phyloP scores from a whole-genome alignment of 805 yeast species.

The Kodamaea kaohsiungensis region DNA sequence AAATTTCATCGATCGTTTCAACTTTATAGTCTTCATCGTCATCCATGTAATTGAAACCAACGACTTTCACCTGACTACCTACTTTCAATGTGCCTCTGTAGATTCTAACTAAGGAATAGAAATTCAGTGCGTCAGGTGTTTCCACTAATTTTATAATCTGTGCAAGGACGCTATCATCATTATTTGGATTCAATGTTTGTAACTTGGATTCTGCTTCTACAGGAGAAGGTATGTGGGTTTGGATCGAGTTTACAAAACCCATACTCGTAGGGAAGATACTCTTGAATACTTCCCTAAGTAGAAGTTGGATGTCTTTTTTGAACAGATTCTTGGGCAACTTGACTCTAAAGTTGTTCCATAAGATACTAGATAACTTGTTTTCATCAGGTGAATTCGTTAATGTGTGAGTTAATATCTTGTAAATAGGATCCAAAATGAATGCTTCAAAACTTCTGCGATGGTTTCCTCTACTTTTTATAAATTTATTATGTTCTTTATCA shows the following conservation, averaged over 20 bases:
- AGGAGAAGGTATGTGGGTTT: constrained; percentile 22
- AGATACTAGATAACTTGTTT: constrained; percentile 37
- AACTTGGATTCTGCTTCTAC: neutral
- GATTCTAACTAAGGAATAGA: constrained; percentile 62
- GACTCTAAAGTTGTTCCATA: constrained; percentile 52
- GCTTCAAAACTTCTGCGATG: constrained; percentile 53
- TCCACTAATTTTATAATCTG: constrained; percentile 55
- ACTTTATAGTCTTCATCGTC: constrained; percentile 54
- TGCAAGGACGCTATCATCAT: constrained; percentile 16
- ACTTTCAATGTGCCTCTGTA: constrained; percentile 56
- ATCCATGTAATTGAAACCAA: constrained; percentile 54
- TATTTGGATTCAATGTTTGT: neutral
- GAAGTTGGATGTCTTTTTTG: constrained; percentile 56
- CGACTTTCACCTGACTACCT: constrained; percentile 50
- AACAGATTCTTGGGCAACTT: constrained; percentile 40
- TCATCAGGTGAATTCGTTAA: constrained; percentile 50
- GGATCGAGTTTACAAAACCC: constrained; percentile 45
- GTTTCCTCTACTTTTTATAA: constrained; percentile 33
- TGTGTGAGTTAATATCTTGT: constrained; percentile 66
- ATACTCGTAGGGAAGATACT: constrained; percentile 51
- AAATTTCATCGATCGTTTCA: constrained; percentile 44
- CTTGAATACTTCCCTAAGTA: constrained; percentile 56
- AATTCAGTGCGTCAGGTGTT: constrained; percentile 50
- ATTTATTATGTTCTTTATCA: constrained; percentile 40
- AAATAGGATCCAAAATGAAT: constrained; percentile 76